Evolutionary conservation across 2,329 filamentous ascomycete species (phyloP).

Genomic region (Trichophyton rubrum): DNA sequence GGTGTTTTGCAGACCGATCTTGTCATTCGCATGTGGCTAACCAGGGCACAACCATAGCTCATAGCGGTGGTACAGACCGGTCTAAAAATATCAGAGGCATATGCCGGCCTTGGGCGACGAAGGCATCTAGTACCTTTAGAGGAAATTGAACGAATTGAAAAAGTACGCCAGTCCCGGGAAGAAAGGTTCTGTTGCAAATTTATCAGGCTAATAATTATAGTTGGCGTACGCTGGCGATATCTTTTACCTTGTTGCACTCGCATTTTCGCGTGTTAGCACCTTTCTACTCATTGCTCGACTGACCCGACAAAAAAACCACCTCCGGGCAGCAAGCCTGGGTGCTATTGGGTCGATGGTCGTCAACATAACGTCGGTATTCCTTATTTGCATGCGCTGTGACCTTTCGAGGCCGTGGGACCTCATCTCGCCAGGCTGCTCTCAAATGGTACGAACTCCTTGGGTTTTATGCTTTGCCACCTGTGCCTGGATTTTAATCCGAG

Average conservation of each 20-base stretch:
- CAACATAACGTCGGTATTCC: constrained; percentile 10
- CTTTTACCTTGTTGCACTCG: constrained; percentile 12
- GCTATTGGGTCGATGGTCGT: constrained; percentile 2
- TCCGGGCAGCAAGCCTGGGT: constrained; percentile 8
- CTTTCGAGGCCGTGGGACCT: constrained; percentile 10
- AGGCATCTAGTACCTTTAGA: neutral
- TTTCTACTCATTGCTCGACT: constrained; percentile 13
- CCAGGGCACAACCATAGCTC: constrained; percentile 3
- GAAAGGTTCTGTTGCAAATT: neutral
- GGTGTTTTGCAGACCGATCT: neutral
- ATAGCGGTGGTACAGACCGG: constrained; percentile 12
- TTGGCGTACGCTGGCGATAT: constrained; percentile 12
- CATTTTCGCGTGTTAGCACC: constrained; percentile 10
- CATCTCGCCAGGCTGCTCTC: constrained; percentile 8
- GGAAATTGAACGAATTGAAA: constrained; percentile 8
- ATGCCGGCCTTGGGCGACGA: constrained; percentile 12
- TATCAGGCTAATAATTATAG: constrained; percentile 2
- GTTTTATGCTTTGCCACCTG: neutral
- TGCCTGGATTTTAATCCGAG: neutral
- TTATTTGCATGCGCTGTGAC: constrained; percentile 11
- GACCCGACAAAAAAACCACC: constrained; percentile 11
- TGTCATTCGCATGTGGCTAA: neutral
- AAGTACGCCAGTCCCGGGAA: constrained; percentile 1
- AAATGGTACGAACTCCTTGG: constrained; percentile 6
- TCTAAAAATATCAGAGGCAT: constrained; percentile 11